phyloP scores from a whole-genome alignment of 225 moss, liverwort and hornwort genomes.

The Bryoerythrophyllum caledonicum region DNA sequence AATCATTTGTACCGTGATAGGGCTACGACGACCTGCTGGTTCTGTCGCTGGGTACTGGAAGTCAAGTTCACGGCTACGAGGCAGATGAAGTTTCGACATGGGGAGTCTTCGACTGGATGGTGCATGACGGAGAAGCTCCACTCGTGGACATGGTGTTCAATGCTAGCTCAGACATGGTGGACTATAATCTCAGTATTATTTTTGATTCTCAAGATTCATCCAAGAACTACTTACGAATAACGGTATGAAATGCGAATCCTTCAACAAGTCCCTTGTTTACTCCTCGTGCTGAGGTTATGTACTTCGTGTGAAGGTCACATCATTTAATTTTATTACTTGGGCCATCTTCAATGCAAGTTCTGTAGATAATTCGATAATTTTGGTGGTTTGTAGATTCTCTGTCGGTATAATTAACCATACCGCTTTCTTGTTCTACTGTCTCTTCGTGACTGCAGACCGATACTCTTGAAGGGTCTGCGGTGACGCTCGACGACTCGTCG shows the following conservation, averaged over 20 bases:
- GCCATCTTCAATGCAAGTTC: neutral
- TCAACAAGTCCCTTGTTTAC: neutral
- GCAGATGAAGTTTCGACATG: conserved; percentile 50
- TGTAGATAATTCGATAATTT: neutral
- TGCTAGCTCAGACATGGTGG: conserved; percentile 66
- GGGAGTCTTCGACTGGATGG: conserved; percentile 57
- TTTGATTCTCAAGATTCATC: conserved; percentile 54
- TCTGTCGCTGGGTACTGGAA: conserved; percentile 60
- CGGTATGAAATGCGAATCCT: conserved; percentile 35
- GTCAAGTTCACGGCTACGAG: conserved; percentile 32
- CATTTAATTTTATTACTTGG: neutral
- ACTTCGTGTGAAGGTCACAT: neutral
- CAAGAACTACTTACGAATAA: conserved; percentile 56
- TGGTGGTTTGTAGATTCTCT: neutral
- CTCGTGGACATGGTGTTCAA: conserved; percentile 63
- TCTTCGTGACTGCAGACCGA: conserved; percentile 40
- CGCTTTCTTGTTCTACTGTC: neutral
- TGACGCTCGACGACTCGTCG: conserved; percentile 57
- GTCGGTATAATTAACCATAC: neutral
- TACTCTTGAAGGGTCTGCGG: conserved; percentile 33
- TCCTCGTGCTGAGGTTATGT: neutral
- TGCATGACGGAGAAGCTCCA: conserved; percentile 53
- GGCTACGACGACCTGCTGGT: conserved; percentile 61
- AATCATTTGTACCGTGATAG: conserved; percentile 26
- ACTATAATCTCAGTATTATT: conserved; percentile 53